Conservation (phyloP, 2,329 filamentous ascomycete species). For the Pseudogymnoascus sp. region DNA sequence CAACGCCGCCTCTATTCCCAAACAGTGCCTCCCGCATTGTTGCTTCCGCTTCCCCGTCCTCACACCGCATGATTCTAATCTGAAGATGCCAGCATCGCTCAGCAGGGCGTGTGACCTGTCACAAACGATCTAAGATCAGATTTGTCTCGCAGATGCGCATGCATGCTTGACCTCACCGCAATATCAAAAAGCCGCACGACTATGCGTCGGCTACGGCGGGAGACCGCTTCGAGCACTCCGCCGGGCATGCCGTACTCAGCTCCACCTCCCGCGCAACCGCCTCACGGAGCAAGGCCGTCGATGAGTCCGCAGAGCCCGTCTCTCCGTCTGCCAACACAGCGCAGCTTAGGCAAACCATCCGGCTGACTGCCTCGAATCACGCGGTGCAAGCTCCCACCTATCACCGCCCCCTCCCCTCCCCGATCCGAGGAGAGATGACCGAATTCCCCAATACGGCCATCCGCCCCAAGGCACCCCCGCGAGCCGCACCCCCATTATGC, state of each 20-base stretch:
- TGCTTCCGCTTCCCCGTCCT: background rate
- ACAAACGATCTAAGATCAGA: conserved; percentile 6
- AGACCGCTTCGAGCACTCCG: conserved; percentile 1
- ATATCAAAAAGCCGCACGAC: background rate
- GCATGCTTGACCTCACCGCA: background rate
- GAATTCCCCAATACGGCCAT: background rate
- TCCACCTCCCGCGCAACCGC: background rate
- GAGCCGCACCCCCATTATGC: conserved; percentile 3
- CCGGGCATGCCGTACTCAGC: background rate
- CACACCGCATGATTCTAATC: conserved; percentile 8
- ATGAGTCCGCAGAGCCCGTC: background rate
- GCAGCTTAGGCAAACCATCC: background rate
- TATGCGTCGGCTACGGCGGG: background rate
- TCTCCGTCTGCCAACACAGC: background rate
- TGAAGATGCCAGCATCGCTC: background rate
- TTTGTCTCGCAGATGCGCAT: background rate
- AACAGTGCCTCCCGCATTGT: background rate
- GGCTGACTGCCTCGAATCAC: conserved; percentile 3
- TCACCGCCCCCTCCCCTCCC: background rate
- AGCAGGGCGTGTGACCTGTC: conserved; percentile 8
- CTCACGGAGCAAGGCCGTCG: background rate
- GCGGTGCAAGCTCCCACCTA: background rate
- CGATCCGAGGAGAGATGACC: background rate
- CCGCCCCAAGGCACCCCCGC: background rate
- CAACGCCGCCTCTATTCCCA: background rate